These are phyloP conservation scores for Coffea canephora DNA, from an alignment of 257 asterid species.

Conservation along the genomic window DNA sequence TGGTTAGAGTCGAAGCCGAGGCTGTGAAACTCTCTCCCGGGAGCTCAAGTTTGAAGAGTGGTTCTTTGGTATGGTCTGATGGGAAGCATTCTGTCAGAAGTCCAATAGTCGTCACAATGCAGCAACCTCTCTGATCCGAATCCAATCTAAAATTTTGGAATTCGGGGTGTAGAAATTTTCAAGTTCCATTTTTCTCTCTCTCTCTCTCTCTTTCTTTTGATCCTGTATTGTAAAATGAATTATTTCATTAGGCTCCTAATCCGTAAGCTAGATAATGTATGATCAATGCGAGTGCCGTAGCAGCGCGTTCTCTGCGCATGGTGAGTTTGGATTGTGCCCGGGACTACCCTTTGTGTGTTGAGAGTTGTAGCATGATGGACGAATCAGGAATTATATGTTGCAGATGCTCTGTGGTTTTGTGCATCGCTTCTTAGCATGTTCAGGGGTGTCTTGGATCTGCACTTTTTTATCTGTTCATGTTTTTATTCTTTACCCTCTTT, in stretches of 20 bases:
- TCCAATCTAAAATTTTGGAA: background rate
- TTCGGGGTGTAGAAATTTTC: background rate
- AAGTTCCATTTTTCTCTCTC: background rate
- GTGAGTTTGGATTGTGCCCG: background rate
- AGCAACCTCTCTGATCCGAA: constrained; percentile 51
- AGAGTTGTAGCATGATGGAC: background rate
- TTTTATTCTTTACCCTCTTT: background rate
- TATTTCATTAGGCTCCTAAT: background rate
- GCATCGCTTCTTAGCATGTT: background rate
- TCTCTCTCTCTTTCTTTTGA: background rate
- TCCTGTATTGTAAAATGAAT: background rate
- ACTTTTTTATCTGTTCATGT: no score
- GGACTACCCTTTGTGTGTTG: background rate
- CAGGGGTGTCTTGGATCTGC: background rate
- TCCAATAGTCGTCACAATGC: constrained; percentile 74
- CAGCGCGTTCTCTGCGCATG: background rate
- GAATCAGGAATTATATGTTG: constrained; percentile 11
- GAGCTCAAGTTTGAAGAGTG: constrained; percentile 61
- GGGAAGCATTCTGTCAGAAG: constrained; percentile 69
- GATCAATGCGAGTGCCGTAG: background rate
- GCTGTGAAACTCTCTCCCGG: constrained; percentile 63
- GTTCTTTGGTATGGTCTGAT: constrained; percentile 77
- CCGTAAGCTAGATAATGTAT: background rate
- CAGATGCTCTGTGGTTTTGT: background rate
- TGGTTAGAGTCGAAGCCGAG: constrained; percentile 57